These are phyloP conservation scores for Candida quercuum DNA, from an alignment of 805 yeast species.

Conservation along the genomic window DNA sequence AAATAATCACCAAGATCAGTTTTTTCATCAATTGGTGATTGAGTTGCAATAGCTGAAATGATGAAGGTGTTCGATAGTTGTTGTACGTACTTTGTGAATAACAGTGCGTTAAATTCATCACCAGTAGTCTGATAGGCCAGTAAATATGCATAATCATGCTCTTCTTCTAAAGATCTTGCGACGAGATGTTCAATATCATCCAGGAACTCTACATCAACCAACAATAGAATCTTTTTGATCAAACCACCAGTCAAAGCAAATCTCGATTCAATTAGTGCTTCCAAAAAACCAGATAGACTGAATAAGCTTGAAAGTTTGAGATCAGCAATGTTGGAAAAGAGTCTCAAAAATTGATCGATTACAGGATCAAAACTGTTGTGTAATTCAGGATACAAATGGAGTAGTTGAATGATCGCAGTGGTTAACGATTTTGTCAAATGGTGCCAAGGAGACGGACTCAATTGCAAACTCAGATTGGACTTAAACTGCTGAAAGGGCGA, in stretches of 20 bases:
- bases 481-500: conserved; percentile 46
- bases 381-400: conserved; percentile 25
- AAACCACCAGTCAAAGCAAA: conserved; percentile 15
- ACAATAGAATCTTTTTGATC: conserved; percentile 24
- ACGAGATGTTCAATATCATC: conserved; percentile 20
- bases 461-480: conserved; percentile 27
- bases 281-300: conserved; percentile 34
- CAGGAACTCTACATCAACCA: conserved; percentile 14
- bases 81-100: conserved; percentile 25
- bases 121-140: conserved; percentile 30
- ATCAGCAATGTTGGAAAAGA: conserved; percentile 9
- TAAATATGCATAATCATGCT: conserved; percentile 25
- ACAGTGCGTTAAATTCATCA: conserved; percentile 30
- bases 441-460: conserved; percentile 35
- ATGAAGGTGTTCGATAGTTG: conserved; percentile 13
- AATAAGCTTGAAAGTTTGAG: conserved; percentile 21
- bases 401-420: conserved; percentile 23
- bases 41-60: conserved; percentile 2
- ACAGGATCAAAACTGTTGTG: conserved; percentile 13
- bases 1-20: conserved; percentile 25
- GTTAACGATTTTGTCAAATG: conserved; percentile 30
- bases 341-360: conserved; percentile 22
- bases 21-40: not conserved
- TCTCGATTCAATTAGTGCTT: conserved; percentile 22
- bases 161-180: conserved; percentile 29